Evolutionary conservation across 2,329 filamentous ascomycete genomes (phyloP), one percentile per base, ranked within the genome.

Genomic region (Lachnellula subtilissima): DNA sequence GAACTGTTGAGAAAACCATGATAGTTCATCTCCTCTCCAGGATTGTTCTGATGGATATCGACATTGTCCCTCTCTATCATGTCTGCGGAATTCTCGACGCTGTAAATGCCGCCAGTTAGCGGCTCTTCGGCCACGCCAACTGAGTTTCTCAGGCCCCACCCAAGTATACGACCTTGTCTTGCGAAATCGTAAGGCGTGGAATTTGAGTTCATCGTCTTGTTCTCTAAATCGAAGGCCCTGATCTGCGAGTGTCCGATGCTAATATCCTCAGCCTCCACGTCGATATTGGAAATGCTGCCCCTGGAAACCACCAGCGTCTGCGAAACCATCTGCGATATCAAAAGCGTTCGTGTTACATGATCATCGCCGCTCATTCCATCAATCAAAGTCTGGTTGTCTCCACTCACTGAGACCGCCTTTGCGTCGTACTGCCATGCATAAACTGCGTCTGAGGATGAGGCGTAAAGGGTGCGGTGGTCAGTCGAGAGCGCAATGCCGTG

Each of bases 11-110:
- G 73, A 55, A 77, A 79, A 3, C 87, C 87, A 57, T 87, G 82
- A 68, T 82, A 89, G 70, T 91, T 90, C 69, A 91, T 71, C 70
- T 91, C 85, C 67, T 91, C 88, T 15, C 78, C 87, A 0, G 87
- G 87, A 65, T 91, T 91, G 64, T 88, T 76, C 57, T 81, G 70
- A 62, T 87, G 83, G 46, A 89, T 78, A 58, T 87, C 83, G n/a
- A 75, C 62, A 9, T 79, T 80, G 48, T 77, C 71, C 35, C 87
- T 78, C 14, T 72, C 71, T 15, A 89, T 75, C 39, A 87, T 71
- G 69, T 90, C 87, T 8, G 83, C 83, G 2, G 82, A 86, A 70
- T 91, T 91, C 70, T 91, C 88, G 7, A 91, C 85, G 17, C 74
- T 76, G 73, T 77, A 83, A 56, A 84, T 74, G 17, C 75, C 78